Evolutionary conservation across 2,329 filamentous ascomycete genomes (phyloP), one percentile per base, ranked within the genome.

Genomic region (Myriosclerotinia scirpicola): DNA sequence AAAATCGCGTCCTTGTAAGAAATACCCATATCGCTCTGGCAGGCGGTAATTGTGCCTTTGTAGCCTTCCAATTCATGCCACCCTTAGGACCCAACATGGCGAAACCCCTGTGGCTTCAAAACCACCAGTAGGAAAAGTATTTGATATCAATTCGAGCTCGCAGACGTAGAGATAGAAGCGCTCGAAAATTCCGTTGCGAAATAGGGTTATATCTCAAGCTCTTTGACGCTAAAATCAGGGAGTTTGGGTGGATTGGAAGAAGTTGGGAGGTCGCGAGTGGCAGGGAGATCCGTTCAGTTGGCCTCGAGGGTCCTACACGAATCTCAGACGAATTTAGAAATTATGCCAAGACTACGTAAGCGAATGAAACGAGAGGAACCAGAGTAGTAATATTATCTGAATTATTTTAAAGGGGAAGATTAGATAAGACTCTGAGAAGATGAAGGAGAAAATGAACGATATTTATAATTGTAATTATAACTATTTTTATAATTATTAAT

Each of bases 1-100:
- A 81, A 72, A 96, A 90, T 65, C 92, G 87, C 71, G 92, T 91
- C 76, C 87, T 87, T 69, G 91, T 91, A 70, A 96, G 76, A 73
- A 92, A 86, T 54, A 85, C 81, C 79, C 87, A 82, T 76, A 93
- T 77, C 64, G 90, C 89, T 78, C 92, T 87, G 73, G 87, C 88
- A 67, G 92, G 90, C 54, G 93, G 92, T 73, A 97, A 81, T 75
- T 87, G 86, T 74, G 90, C 84, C 81, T 87, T 91, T 72, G 93
- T 90, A 72, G 91, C 90, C 83, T 96, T 97, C 93, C 94, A 98
- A 78, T 88, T 93, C 76, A 94, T 85, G 77, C 92, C 91, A 78
- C 90, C 91, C 80, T 96, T 96, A 71, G 92, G 91, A 74, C 96
- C 87, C 81, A 97, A 87, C 93, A 97, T 97, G 70, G 72, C 82